These are phyloP conservation scores for Oenanthe javanica DNA, from an alignment of 140 eudicot genomes.

Conservation along the genomic window DNA sequence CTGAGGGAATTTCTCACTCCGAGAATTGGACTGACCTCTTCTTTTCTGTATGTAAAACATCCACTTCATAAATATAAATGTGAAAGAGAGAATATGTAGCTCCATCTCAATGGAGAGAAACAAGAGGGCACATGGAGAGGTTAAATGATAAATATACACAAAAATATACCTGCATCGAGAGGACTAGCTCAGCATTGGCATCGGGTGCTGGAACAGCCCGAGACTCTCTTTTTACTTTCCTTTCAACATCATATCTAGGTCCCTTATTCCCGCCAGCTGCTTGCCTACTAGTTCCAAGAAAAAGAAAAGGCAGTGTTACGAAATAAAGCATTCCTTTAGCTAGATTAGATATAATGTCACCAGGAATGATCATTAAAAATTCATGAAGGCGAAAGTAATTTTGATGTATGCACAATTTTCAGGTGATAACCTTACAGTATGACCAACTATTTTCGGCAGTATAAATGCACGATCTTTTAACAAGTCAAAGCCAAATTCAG, in stretches of 20 bases:
- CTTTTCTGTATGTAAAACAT: slow-evolving; percentile 26
- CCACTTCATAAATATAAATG: background rate
- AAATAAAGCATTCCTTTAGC: background rate
- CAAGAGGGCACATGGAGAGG: slow-evolving; percentile 8
- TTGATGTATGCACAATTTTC: background rate
- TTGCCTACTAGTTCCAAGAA: slow-evolving; percentile 40
- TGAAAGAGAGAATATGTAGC: slow-evolving; percentile 16
- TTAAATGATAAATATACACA: background rate
- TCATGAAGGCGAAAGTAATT: background rate
- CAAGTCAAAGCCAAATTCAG: background rate
- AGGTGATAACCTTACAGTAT: background rate
- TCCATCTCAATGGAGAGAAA: slow-evolving; percentile 35
- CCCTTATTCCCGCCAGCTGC: slow-evolving; percentile 76
- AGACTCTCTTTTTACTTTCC: slow-evolving; percentile 65
- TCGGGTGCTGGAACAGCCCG: slow-evolving; percentile 92
- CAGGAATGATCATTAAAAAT: background rate
- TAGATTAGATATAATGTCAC: background rate
- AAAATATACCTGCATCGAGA: slow-evolving; percentile 88
- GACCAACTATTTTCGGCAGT: background rate
- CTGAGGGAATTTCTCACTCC: slow-evolving; percentile 85
- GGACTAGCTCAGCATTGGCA: slow-evolving; percentile 85
- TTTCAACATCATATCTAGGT: slow-evolving; percentile 55
- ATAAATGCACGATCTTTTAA: background rate
- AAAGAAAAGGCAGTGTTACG: too few species aligned
- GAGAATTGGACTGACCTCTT: slow-evolving; percentile 65